phyloP scores from a whole-genome alignment of 495 filamentous ascomycete species.

The Rhypophila decipiens region DNA sequence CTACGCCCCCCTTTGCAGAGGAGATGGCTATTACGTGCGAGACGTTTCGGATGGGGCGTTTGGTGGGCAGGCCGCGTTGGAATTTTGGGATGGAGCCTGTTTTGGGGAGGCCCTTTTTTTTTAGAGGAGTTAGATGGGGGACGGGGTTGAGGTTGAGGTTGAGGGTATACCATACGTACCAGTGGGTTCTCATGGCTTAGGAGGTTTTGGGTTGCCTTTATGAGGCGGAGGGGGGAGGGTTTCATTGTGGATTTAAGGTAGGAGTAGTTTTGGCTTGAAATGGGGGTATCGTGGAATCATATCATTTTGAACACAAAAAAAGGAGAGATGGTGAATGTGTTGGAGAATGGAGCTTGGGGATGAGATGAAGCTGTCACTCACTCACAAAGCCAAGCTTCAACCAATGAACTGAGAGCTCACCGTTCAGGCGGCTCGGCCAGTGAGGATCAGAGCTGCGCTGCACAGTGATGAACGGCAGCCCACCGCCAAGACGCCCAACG shows the following conservation, averaged over 20 bases:
- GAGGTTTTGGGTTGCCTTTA: slow-evolving; percentile 52
- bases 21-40: slow-evolving; percentile 85
- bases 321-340: not conserved
- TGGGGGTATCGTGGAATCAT: too few relatives aligned
- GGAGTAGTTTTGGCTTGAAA: not conserved
- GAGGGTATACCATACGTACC: slow-evolving; percentile 41
- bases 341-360: not conserved
- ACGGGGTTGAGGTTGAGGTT: not conserved
- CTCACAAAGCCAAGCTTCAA: too few relatives aligned
- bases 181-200: slow-evolving; percentile 89
- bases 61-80: slow-evolving; percentile 77
- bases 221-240: slow-evolving; percentile 39
- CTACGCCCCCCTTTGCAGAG: slow-evolving; percentile 94
- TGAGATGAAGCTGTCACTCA: not conserved
- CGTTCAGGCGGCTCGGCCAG: not conserved
- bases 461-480: slow-evolving; percentile 3
- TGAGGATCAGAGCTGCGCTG: too few relatives aligned
- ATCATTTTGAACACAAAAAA: too few relatives aligned
- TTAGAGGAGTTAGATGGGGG: slow-evolving; percentile 23
- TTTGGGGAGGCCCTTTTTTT: slow-evolving; percentile 79
- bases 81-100: slow-evolving; percentile 73
- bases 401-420: too few relatives aligned
- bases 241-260: slow-evolving; percentile 35
- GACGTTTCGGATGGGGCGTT: slow-evolving; percentile 72
- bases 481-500: not conserved